Base-by-base conservation (phyloP, 768 basidiomycete genomes). In the Arthromyces matolae region DNA sequence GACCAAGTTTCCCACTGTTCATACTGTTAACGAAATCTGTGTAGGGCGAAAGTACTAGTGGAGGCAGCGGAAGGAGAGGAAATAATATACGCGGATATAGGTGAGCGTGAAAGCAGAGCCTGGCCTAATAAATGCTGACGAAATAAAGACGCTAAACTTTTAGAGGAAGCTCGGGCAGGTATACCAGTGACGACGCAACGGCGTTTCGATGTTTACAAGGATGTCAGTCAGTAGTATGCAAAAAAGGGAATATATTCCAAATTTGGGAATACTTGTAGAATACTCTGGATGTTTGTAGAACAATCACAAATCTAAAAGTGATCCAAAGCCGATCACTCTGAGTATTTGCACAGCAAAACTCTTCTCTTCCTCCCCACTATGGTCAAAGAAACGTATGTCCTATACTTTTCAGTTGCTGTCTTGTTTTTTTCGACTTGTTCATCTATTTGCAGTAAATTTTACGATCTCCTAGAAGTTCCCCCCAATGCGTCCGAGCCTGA, bases 111-210 rank as follows among this genome's bases (percentile, higher is more conserved):
- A 14, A 16, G 8, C 8, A 14, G 20, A 9, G n/a, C n/a, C 9
- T 8, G 28, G 31, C 16, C 8, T 23, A n/a, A 18, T n/a, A 8
- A 13, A 16, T 27, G 8, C 35, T 45, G 16, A 50, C 23, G 43
- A 48, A 3, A 24, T 44, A 35, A 55, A 73, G 67, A 71, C 20
- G 81, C 91, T 7, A 67, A 80, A 52, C 63, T 71, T 37, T 70
- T 93, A 52, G 59, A 75, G 33, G 79, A 82, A 2, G 83, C 90
- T 6, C 78, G 94, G 34, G 73, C 78, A 40, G 88, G 87, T 2
- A 91, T 98, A 40, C 95, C 95, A 5, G 91, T 98, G n/a, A 93
- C 90, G 1, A 77, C 69, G 27, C 95, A 98, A 66, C 71, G 93
- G 45, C 79, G 94, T 42, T 96, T 95, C 60, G 94, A 95, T 67